Percentiles rank a stretch among this genome's conserved stretches.
Conservation (phyloP, 169 alveolate genomes). For the Miamiensis avidus region DNA sequence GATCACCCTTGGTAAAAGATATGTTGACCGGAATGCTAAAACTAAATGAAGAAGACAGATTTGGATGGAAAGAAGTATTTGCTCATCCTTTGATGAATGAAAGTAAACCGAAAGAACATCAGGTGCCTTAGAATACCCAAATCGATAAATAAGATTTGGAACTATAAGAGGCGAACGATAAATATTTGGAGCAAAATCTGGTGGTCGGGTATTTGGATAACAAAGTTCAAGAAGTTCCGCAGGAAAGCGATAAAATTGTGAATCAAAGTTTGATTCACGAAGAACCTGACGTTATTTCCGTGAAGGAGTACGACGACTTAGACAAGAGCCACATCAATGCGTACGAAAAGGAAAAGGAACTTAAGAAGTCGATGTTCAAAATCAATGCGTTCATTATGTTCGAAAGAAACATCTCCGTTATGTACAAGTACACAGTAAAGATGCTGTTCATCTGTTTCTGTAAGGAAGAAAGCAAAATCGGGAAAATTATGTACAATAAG, state of each 20-base stretch:
- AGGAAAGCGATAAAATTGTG: no score
- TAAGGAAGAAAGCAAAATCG: conserved; percentile 4
- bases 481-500: conserved; percentile 25
- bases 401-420: conserved; percentile 46
- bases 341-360: conserved; percentile 41
- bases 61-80: conserved; percentile 43
- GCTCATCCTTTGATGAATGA: conserved; percentile 32
- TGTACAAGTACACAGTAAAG: conserved; percentile 35
- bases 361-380: conserved; percentile 39
- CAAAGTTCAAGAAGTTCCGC: conserved; percentile 6
- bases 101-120: no score
- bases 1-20: conserved; percentile 36
- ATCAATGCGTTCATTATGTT: conserved; percentile 31
- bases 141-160: conserved; percentile 31
- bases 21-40: conserved; percentile 25
- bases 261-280: no score
- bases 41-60: conserved; percentile 27
- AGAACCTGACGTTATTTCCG: no score
- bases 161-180: conserved; percentile 21
- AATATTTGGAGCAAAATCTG: conserved; percentile 36
- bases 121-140: no score
- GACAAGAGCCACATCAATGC: conserved; percentile 14
- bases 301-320: conserved; percentile 1
- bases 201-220: conserved; percentile 44
- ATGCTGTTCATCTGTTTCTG: conserved; percentile 28